Evolutionary conservation across 1,284 basidiomycete species (phyloP).

Genomic region (Cerrena zonata): DNA sequence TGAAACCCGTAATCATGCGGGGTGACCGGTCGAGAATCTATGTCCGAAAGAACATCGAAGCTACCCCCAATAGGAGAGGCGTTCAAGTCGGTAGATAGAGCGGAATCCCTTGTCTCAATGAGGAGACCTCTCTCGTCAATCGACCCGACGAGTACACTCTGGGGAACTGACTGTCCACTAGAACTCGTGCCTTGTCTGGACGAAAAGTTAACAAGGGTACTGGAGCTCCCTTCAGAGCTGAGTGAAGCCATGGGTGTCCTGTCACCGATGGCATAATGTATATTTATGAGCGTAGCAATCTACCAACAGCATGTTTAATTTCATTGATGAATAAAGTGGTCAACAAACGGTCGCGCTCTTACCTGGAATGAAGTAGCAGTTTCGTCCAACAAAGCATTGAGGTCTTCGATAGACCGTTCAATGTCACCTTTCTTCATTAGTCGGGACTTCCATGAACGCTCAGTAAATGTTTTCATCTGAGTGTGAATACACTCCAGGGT

Average conservation of each 20-base stretch:
- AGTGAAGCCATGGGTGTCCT: background rate
- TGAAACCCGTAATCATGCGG: background rate
- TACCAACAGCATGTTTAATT: no score
- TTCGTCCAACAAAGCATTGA: conserved; percentile 5
- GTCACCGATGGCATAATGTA: conserved; percentile 2
- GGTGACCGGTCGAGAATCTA: background rate
- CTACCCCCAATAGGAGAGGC: background rate
- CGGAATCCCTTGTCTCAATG: background rate
- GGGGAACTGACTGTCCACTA: no score
- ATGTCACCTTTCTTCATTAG: conserved; percentile 3
- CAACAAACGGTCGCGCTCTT: no score
- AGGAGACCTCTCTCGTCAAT: background rate
- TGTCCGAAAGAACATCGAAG: background rate
- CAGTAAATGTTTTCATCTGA: background rate
- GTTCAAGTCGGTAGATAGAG: background rate
- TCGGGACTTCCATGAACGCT: conserved; percentile 1
- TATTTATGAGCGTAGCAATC: conserved; percentile 2
- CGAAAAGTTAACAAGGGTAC: no score
- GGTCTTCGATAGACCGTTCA: background rate
- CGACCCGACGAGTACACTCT: background rate
- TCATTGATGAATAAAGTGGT: background rate
- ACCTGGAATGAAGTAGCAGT: conserved; percentile 6
- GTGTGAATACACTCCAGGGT: background rate
- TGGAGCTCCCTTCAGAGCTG: background rate
- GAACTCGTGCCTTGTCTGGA: no score